These are phyloP conservation scores for Penicillium tannophilum DNA, from an alignment of 495 filamentous ascomycete species.

Conservation along the genomic window DNA sequence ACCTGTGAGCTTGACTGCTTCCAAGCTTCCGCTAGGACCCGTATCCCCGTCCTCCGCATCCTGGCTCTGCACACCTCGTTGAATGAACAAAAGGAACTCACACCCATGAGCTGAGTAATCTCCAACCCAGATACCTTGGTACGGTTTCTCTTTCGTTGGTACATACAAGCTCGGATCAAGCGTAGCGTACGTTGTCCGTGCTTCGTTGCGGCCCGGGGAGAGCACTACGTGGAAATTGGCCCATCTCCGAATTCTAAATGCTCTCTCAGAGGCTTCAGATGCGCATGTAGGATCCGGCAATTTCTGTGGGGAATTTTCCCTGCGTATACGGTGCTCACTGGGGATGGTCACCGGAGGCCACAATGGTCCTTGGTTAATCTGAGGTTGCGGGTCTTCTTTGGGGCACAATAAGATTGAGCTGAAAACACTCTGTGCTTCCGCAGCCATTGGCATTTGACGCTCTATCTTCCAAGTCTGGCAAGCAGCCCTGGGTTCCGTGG, in stretches of 20 bases:
- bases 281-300: slow-evolving; percentile 40
- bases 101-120: slow-evolving; percentile 88
- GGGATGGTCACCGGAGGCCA: slow-evolving; percentile 82
- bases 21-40: slow-evolving; percentile 57
- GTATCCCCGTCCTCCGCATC: not conserved
- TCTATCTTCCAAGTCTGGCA: slow-evolving; percentile 33
- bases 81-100: slow-evolving; percentile 81
- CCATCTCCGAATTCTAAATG: slow-evolving; percentile 77
- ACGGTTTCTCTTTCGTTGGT: slow-evolving; percentile 77
- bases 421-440: slow-evolving; percentile 47
- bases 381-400: slow-evolving; percentile 35
- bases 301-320: slow-evolving; percentile 32
- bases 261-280: slow-evolving; percentile 58
- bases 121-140: slow-evolving; percentile 87
- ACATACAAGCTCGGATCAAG: slow-evolving; percentile 72
- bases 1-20: slow-evolving; percentile 88
- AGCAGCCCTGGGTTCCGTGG: slow-evolving; percentile 24
- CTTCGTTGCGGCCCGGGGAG: slow-evolving; percentile 57
- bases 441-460: slow-evolving; percentile 56
- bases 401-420: slow-evolving; percentile 47
- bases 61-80: slow-evolving; percentile 47
- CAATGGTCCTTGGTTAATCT: slow-evolving; percentile 42
- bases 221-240: slow-evolving; percentile 52
- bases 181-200: slow-evolving; percentile 74
- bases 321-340: slow-evolving; percentile 39